Evolutionary conservation across 2,329 filamentous ascomycete species (phyloP).

Genomic region (Botrytis paeoniae): DNA sequence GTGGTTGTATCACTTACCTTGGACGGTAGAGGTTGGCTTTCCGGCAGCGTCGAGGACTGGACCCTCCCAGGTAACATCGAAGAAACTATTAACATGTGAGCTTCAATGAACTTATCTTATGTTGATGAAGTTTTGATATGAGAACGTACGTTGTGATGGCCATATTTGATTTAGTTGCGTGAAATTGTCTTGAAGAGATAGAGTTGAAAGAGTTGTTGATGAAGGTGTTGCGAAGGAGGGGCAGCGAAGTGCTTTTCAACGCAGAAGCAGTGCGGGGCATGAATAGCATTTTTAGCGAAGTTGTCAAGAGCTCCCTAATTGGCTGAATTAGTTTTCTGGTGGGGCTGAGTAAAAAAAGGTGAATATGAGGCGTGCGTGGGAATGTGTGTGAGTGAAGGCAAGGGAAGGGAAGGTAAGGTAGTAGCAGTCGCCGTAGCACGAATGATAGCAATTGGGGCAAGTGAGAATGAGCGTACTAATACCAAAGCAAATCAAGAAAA

Average conservation of each 20-base stretch:
- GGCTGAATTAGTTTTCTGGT: background rate
- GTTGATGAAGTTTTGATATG: too few species aligned
- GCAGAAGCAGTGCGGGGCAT: constrained; percentile 19
- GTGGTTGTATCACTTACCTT: constrained; percentile 51
- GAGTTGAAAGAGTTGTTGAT: constrained; percentile 21
- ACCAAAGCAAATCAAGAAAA: background rate
- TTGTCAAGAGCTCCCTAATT: background rate
- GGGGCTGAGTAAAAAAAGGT: constrained; percentile 5
- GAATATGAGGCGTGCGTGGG: constrained; percentile 10
- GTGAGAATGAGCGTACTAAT: background rate
- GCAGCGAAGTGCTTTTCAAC: constrained; percentile 21
- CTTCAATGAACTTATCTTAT: constrained; percentile 15
- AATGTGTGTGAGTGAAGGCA: background rate
- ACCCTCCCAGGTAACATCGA: constrained; percentile 72
- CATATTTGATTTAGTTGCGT: constrained; percentile 72
- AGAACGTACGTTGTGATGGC: constrained; percentile 63
- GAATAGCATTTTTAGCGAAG: constrained; percentile 22
- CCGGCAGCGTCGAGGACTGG: constrained; percentile 63
- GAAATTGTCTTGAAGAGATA: constrained; percentile 48
- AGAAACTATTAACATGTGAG: constrained; percentile 51
- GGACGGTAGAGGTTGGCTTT: constrained; percentile 51
- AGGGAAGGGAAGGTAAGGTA: background rate
- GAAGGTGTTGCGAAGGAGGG: constrained; percentile 21
- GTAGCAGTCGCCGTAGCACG: background rate
- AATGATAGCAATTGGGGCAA: background rate